Evolutionary conservation across 2,329 filamentous ascomycete genomes (phyloP), one percentile per base, ranked within the genome.

Genomic region (Beauveria australis): DNA sequence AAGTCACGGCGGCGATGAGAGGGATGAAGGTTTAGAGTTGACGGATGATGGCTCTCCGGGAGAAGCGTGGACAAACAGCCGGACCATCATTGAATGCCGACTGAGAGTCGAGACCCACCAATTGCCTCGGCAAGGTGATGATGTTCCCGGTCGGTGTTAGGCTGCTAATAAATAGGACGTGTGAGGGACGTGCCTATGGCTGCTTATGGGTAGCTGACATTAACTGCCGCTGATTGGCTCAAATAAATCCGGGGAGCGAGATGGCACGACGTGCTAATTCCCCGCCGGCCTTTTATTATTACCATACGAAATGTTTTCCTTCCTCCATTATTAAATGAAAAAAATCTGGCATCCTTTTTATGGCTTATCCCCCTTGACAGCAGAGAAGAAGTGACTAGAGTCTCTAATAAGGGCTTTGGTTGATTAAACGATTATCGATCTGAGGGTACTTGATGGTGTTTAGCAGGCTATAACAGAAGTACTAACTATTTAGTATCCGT

Each of bases 91-190:
- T 59, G 40, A 53, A 53, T 37, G 57, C 57, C 57, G 57, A n/a
- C 47, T 44, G 37, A 44, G 43, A 7, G 14, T 24, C 43, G 12
- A 53, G 57, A 47, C 58, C 58, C 58, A 60, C 58, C 58, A 43
- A 30, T 60, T 60, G 51, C 58, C 58, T 60, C 58, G 58, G 58
- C 30, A 60, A 49, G 54, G 44, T 48, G 22, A 41, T 22, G 44
- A 48, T 57, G 54, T 19, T 46, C 16, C n/a, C 40, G 41, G n/a
- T 33, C 33, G 28, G 18, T 12, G 26, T 40, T 30, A 37, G 41
- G 53, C 26, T 14, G 53, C 18, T 9, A n/a, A n/a, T n/a, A n/a
- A n/a, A n/a, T n/a, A 14, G 33, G 33, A 37, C 33, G 33, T 37
- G 33, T 37, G 6, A 6, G 33, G 33, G n/a, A 33, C 7, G 12